Base-by-base conservation (phyloP, 192 early-diverging fungal species). In the Diversispora eburnea region DNA sequence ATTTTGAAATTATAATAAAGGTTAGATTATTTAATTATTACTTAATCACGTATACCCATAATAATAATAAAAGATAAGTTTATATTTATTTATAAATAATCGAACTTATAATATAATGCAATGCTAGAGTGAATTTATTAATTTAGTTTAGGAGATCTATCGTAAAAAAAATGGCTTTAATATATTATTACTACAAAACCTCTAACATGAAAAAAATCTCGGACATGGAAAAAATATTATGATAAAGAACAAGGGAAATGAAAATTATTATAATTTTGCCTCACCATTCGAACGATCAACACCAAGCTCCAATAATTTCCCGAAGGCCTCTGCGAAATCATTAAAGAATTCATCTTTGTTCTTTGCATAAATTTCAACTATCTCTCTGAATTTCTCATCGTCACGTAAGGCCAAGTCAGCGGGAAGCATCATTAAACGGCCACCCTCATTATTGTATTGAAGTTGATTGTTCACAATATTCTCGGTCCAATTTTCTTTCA, bases 341-440 rank as follows among this genome's bases (percentile, higher is more conserved):
- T 85, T 77, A 80, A 88, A 91, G 78, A 91, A 92, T 13, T 63
- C 52, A 42, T 88, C 82, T 78, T 92, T 83, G 74, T 91, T 85
- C 72, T 82, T 73, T 17, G 91, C 91, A 77, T 91, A 92, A 22
- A 85, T 75, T 59, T 88, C 78, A 45, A 87, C 88, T 58, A 83
- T 84, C 59, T 79, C 73, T 47, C 82, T 80, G 77, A 90, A 90
- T 59, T 58, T 45, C 22, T 86, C 83, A 71, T 89, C 85, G 66
- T 81, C 77, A 60, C 91, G 73, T 39, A 92, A 75, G 19, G 89
- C 88, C 79, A 92, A 81, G 77, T 92, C 91, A 58, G 87, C 72
- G 46, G 88, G 87, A 41, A 90, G 78, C 89, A 91, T 92, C 89
- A 91, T 92, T 45, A 89, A 62, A 33, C 78, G 74, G 19, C 45